phyloP scores from a whole-genome alignment of 169 alveolate genomes.

The Perkinsus marinus region DNA sequence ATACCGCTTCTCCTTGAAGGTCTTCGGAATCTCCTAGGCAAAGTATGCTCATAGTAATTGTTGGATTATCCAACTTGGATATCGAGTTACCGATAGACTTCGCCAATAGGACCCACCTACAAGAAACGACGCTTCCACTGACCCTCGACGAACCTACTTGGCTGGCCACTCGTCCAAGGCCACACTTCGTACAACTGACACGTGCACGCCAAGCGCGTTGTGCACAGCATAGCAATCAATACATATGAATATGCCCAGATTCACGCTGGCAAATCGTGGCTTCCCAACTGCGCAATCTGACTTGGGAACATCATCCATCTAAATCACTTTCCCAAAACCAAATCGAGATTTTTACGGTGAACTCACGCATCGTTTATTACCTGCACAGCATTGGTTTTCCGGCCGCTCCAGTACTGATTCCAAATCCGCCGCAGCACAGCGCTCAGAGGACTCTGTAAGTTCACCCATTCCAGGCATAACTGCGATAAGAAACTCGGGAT shows the following conservation, averaged over 20 bases:
- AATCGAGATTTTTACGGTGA: too few species aligned
- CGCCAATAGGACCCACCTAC: neutral
- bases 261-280: slow-evolving; percentile 87
- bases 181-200: slow-evolving; percentile 76
- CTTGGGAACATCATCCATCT: neutral
- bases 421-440: too few species aligned
- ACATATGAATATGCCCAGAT: slow-evolving; percentile 78
- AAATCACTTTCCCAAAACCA: neutral
- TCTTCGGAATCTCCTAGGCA: slow-evolving; percentile 24
- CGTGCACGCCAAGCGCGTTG: slow-evolving; percentile 77
- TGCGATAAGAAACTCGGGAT: too few species aligned
- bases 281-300: slow-evolving; percentile 77
- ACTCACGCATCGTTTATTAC: neutral
- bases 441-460: too few species aligned
- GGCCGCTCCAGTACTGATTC: neutral
- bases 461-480: too few species aligned
- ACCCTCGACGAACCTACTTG: neutral
- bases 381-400: neutral
- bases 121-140: too few species aligned
- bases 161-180: slow-evolving; percentile 55
- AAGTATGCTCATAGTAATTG: slow-evolving; percentile 37
- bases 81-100: slow-evolving; percentile 31
- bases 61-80: too few species aligned
- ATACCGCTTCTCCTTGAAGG: neutral
- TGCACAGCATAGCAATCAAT: slow-evolving; percentile 86